Percentiles rank a stretch among this genome's conserved stretches.
Evolutionary conservation across 371 early-diverging fungal genomes (phyloP).

Genomic region (Mortierella sp.): DNA sequence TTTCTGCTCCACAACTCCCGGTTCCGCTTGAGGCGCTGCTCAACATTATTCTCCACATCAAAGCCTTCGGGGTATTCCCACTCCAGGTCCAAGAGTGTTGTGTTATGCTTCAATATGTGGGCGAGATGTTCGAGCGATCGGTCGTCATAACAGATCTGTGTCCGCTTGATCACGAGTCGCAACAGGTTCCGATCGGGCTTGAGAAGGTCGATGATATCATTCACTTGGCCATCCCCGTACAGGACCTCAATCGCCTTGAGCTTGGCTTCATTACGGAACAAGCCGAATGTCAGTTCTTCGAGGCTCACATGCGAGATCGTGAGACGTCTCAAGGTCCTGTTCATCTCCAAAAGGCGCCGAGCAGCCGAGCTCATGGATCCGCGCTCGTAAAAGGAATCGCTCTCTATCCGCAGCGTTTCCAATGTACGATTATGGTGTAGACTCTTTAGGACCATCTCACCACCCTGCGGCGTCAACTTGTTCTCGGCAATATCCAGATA

Average conservation of each 20-base stretch:
- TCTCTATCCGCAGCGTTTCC: conserved; percentile 29
- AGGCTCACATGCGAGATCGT: conserved; percentile 42
- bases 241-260: conserved; percentile 34
- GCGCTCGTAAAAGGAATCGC: conserved; percentile 20
- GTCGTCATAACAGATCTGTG: conserved; percentile 30
- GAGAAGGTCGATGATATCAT: conserved; percentile 30
- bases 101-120: conserved; percentile 38
- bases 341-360: conserved; percentile 28
- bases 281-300: conserved; percentile 26
- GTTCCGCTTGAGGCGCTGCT: conserved; percentile 36
- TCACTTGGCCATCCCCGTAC: conserved; percentile 22
- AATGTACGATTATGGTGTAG: conserved; percentile 15
- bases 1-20: conserved; percentile 38
- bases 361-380: conserved; percentile 36
- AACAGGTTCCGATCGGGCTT: conserved; percentile 23
- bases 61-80: conserved; percentile 38
- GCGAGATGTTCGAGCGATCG: conserved; percentile 24
- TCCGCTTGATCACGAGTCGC: conserved; percentile 34
- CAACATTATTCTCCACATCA: conserved; percentile 18
- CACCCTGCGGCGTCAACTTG: conserved; percentile 28
- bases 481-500: conserved; percentile 33
- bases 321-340: conserved; percentile 24
- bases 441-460: conserved; percentile 19
- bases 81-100: conserved; percentile 33
- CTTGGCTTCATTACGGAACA: conserved; percentile 8